Evolutionary conservation across 345 rosid species (phyloP).

Genomic region (Schrenkiella parvula): DNA sequence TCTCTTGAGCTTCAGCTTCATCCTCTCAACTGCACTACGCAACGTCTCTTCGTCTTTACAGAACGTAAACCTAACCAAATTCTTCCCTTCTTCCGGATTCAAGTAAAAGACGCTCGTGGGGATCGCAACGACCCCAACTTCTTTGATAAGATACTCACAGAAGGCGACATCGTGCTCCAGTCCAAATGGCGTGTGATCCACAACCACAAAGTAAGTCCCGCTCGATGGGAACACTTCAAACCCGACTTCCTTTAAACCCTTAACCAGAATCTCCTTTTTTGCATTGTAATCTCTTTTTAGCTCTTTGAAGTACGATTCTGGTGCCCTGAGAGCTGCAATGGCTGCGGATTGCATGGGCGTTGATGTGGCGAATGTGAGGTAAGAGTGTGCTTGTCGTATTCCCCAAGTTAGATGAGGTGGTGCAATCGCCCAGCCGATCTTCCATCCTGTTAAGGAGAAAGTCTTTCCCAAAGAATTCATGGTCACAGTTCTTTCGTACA

Average conservation of each 20-base stretch:
- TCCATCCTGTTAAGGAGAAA: slow-evolving; percentile 94
- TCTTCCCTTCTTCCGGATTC: slow-evolving; percentile 93
- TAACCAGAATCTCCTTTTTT: slow-evolving; percentile 79
- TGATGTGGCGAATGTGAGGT: slow-evolving; percentile 82
- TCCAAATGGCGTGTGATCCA: slow-evolving; percentile 91
- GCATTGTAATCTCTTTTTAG: slow-evolving; percentile 67
- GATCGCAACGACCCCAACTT: slow-evolving; percentile 92
- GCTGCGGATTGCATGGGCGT: slow-evolving; percentile 88
- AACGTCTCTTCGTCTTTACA: slow-evolving; percentile 93
- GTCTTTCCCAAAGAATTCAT: slow-evolving; percentile 95
- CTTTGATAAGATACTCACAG: slow-evolving; percentile 88
- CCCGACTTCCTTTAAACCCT: slow-evolving; percentile 84
- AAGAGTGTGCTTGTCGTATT: slow-evolving; percentile 82
- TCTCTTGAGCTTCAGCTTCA: slow-evolving; percentile 76
- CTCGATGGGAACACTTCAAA: slow-evolving; percentile 87
- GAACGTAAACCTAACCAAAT: slow-evolving; percentile 88
- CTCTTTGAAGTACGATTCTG: slow-evolving; percentile 72
- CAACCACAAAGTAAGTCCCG: slow-evolving; percentile 87
- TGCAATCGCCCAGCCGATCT: slow-evolving; percentile 97
- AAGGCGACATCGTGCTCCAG: slow-evolving; percentile 66
- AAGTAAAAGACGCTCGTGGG: slow-evolving; percentile 89
- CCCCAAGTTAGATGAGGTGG: slow-evolving; percentile 94
- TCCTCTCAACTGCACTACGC: slow-evolving; percentile 75
- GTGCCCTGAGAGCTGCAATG: slow-evolving; percentile 60
- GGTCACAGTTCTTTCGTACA: slow-evolving; percentile 86